Base-by-base conservation (phyloP, 805 yeast species). In the Starmerella geochares region DNA sequence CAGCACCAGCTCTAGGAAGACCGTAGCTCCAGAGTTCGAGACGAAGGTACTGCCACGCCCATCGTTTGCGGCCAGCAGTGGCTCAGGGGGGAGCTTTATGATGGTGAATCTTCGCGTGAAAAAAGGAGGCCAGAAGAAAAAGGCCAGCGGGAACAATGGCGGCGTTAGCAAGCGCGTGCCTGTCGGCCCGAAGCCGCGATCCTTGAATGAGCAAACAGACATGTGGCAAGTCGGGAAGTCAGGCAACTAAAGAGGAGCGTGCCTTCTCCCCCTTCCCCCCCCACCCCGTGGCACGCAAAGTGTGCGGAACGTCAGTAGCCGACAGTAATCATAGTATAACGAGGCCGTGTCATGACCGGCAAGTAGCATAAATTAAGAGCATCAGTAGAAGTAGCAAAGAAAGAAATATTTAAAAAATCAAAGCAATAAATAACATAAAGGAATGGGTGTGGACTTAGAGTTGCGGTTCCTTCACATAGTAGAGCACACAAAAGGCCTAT, bases 61-160 rank as follows among this genome's bases (percentile, higher is more conserved):
- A 4, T 23, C 42, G 3, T 38, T 38, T n/a, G 42, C 42, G 11
- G 6, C 29, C 14, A 38, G 29, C 20, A n/a, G 20, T n/a, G 20
- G 2, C 14, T 19, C 42, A 4, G 42, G 42, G 6, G 42, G 42
- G 3, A 38, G 29, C 29, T 38, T 38, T 24, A 38, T 38, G 42
- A 38, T 38, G 42, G 42, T 38, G 21, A 38, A 38, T 14, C 42
- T 38, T 7, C 42, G 42, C 13, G 13, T 20, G 20, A 38, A 38
- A 20, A 38, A 38, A n/a, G 29, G 29, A 4, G 42, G 19, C 21
- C 42, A 38, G 29, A 23, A 20, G 19, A 23, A 16, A 10, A 38
- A 20, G 20, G 1, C 19, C 29, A 27, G 29, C 11, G 29, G 29
- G 8, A 27, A 27, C 11, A n/a, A 11, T 7, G 13, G 25, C 7